These are phyloP conservation scores for Arctium minus DNA, from an alignment of 129 eudicot species.

Conservation along the genomic window DNA sequence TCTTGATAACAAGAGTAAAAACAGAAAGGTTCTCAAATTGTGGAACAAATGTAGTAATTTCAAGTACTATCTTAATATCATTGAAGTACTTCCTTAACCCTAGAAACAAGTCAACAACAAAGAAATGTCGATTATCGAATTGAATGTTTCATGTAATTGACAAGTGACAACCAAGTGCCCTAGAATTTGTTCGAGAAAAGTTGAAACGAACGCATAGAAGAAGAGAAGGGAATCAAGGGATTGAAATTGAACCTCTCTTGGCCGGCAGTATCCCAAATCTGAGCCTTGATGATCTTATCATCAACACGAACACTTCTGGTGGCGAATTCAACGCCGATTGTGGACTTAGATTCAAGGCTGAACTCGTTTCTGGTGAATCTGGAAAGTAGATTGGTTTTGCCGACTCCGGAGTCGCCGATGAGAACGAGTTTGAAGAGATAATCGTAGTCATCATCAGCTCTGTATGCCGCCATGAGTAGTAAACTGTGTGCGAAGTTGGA, in stretches of 20 bases:
- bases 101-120: neutral
- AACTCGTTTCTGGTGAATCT: slow-evolving; percentile 62
- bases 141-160: neutral
- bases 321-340: slow-evolving; percentile 66
- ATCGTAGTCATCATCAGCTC: slow-evolving; percentile 66
- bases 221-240: neutral
- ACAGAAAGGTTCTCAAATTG: neutral
- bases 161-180: neutral
- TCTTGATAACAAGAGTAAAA: too few species aligned
- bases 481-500: neutral
- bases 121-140: neutral
- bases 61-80: too few species aligned
- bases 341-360: slow-evolving; percentile 57
- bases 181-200: neutral
- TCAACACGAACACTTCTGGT: slow-evolving; percentile 61
- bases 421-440: slow-evolving; percentile 56
- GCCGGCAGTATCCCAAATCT: slow-evolving; percentile 61
- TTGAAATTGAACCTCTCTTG: slow-evolving; percentile 45
- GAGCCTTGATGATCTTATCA: slow-evolving; percentile 57
- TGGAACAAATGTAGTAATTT: neutral
- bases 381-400: slow-evolving; percentile 58
- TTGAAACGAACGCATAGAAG: neutral
- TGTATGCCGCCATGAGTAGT: slow-evolving; percentile 42
- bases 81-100: too few species aligned
- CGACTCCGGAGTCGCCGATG: slow-evolving; percentile 76